phyloP scores from a whole-genome alignment of 148 eudicot genomes.

The Vaccinium darrowii region DNA sequence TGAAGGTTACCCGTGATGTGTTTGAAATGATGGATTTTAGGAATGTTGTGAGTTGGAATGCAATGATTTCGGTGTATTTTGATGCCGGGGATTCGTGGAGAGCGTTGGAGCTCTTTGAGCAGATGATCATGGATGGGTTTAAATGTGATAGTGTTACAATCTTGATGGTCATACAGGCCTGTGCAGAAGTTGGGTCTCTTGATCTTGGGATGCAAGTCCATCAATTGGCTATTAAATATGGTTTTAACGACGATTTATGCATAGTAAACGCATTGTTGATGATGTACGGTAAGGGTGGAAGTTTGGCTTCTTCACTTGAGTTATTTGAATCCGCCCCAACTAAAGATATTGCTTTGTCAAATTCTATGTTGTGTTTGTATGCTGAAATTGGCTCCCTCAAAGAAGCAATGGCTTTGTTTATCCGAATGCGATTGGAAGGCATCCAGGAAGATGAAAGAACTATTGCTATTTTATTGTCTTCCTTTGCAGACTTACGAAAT shows the following conservation, averaged over 20 bases:
- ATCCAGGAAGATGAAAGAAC: slow-evolving; percentile 35
- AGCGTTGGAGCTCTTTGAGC: slow-evolving; percentile 33
- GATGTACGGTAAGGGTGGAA: slow-evolving; percentile 29
- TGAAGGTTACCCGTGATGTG: slow-evolving; percentile 26
- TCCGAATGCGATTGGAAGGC: slow-evolving; percentile 39
- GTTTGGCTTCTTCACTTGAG: slow-evolving; percentile 31
- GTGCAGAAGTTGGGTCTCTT: slow-evolving; percentile 31
- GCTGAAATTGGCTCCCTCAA: slow-evolving; percentile 25
- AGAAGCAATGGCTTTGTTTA: slow-evolving; percentile 32
- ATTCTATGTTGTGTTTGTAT: slow-evolving; percentile 39
- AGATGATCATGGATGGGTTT: slow-evolving; percentile 31
- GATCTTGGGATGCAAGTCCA: slow-evolving; percentile 43
- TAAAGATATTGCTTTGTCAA: slow-evolving; percentile 43
- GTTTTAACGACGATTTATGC: slow-evolving; percentile 28
- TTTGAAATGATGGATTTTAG: slow-evolving; percentile 38
- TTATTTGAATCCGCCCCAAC: slow-evolving; percentile 35
- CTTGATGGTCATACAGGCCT: slow-evolving; percentile 39
- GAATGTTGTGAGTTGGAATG: slow-evolving; percentile 47
- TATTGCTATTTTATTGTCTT: slow-evolving; percentile 26
- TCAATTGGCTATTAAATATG: slow-evolving; percentile 40
- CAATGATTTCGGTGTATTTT: slow-evolving; percentile 42
- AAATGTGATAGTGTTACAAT: slow-evolving; percentile 39
- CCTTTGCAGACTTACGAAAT: slow-evolving; percentile 26
- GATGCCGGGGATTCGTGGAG: slow-evolving; percentile 28
- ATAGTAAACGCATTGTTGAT: slow-evolving; percentile 36